Percentiles rank a stretch among this genome's conserved stretches.
Evolutionary conservation across 257 asterid species (phyloP).

Genomic region (Solanum clarkiae): DNA sequence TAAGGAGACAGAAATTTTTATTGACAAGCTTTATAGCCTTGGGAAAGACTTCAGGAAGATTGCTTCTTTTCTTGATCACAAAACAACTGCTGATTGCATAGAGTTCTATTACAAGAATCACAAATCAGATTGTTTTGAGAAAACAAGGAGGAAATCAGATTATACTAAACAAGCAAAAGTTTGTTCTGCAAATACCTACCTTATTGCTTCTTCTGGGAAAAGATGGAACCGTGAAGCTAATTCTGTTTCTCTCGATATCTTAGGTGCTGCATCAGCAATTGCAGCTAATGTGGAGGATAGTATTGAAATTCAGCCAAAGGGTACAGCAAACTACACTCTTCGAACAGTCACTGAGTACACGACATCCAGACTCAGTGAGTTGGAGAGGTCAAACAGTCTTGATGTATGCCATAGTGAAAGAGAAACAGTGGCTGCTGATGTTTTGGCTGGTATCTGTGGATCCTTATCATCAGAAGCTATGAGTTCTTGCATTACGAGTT

Average conservation of each 20-base stretch:
- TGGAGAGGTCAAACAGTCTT: conserved; percentile 41
- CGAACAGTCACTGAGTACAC: conserved; percentile 32
- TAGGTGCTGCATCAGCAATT: conserved; percentile 70
- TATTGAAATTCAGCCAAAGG: conserved; percentile 33
- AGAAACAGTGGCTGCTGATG: conserved; percentile 91
- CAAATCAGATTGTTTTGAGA: conserved; percentile 64
- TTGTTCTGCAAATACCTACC: conserved; percentile 40
- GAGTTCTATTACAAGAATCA: conserved; percentile 97
- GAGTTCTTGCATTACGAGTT: conserved; percentile 86
- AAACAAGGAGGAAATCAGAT: conserved; percentile 53
- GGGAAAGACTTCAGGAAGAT: conserved; percentile 79
- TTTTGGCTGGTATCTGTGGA: conserved; percentile 93
- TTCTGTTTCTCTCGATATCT: conserved; percentile 74
- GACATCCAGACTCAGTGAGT: conserved; percentile 24
- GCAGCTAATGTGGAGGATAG: conserved; percentile 46
- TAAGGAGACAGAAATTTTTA: conserved; percentile 65
- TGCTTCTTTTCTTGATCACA: conserved; percentile 68
- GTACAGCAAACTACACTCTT: conserved; percentile 23
- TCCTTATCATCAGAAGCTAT: conserved; percentile 92
- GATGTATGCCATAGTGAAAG: conserved; percentile 44
- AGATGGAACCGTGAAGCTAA: conserved; percentile 64
- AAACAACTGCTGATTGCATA: conserved; percentile 79
- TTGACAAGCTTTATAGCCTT: conserved; percentile 54
- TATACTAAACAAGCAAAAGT: conserved; percentile 45
- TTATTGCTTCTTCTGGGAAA: conserved; percentile 72